Evolutionary conservation across 257 asterid genomes (phyloP).

Genomic region (Penstemon davidsonii): DNA sequence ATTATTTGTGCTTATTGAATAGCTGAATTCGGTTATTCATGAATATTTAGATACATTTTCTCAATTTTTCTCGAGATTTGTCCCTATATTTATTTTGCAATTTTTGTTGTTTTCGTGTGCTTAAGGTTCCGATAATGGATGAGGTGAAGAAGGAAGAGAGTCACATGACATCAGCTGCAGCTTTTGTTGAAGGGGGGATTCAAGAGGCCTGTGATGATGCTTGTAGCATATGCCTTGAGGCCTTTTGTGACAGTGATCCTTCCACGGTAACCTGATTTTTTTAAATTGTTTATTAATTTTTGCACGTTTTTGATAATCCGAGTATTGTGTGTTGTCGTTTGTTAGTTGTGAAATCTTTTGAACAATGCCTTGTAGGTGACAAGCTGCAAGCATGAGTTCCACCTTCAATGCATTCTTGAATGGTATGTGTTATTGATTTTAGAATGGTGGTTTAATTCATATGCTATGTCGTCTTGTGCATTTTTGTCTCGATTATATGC

Average conservation of each 20-base stretch:
- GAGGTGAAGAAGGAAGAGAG: conserved; percentile 54
- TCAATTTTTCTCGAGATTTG: not conserved
- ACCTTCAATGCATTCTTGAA: conserved; percentile 92
- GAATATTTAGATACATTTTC: not conserved
- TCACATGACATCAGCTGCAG: conserved; percentile 77
- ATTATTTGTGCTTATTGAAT: not conserved
- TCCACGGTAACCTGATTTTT: conserved; percentile 55
- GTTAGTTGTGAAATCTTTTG: conserved; percentile 17
- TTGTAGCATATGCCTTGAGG: conserved; percentile 97
- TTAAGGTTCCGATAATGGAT: conserved; percentile 50
- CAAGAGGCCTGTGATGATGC: conserved; percentile 94
- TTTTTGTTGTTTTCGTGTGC: too few relatives aligned
- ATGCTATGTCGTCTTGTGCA: not conserved
- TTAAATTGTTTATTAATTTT: conserved; percentile 1
- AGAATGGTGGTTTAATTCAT: not conserved
- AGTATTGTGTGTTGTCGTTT: conserved; percentile 2
- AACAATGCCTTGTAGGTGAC: conserved; percentile 51
- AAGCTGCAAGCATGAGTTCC: conserved; percentile 85
- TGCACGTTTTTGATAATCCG: not conserved
- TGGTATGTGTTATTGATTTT: conserved; percentile 49
- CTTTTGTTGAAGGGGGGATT: conserved; percentile 95
- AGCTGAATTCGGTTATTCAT: not conserved
- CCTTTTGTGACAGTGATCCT: conserved; percentile 75
- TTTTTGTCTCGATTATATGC: not conserved
- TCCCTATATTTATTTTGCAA: not conserved